Conservation (phyloP, 192 early-diverging fungal genomes). For the Linnemannia elongata region DNA sequence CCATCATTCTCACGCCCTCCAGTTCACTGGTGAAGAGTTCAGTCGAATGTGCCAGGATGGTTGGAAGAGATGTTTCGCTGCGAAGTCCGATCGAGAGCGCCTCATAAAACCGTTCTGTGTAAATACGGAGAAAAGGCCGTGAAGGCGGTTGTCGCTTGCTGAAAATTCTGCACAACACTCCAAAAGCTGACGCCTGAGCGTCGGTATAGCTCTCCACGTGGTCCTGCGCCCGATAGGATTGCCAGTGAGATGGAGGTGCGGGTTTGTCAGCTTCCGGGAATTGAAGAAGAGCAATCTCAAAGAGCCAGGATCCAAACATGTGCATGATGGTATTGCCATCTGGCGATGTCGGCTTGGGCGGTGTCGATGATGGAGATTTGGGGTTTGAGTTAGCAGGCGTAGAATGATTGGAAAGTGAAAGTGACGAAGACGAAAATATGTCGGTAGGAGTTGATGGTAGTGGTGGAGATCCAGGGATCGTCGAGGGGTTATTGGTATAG, state of each 20-base stretch:
- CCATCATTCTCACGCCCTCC: slow-evolving; percentile 78
- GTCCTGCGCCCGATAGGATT: slow-evolving; percentile 37
- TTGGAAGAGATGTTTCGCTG: slow-evolving; percentile 71
- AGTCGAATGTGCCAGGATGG: slow-evolving; percentile 74
- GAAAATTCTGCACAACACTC: slow-evolving; percentile 83
- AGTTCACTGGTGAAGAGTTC: slow-evolving; percentile 76
- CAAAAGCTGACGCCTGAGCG: slow-evolving; percentile 80
- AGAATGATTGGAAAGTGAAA: slow-evolving; percentile 29
- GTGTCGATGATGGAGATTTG: slow-evolving; percentile 7
- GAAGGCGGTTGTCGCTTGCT: slow-evolving; percentile 69
- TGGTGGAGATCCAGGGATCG: slow-evolving; percentile 34
- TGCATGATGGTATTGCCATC: slow-evolving; percentile 84
- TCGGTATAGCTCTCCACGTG: slow-evolving; percentile 49
- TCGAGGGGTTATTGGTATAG: slow-evolving; percentile 3
- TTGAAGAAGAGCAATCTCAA: slow-evolving; percentile 71
- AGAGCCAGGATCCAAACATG: slow-evolving; percentile 88
- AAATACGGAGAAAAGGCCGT: slow-evolving; percentile 70
- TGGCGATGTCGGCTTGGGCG: slow-evolving; percentile 51
- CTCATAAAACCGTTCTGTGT: slow-evolving; percentile 82
- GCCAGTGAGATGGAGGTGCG: slow-evolving; percentile 42
- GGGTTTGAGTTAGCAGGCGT: background rate
- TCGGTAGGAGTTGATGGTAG: slow-evolving; percentile 41
- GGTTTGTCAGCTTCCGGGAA: slow-evolving; percentile 20
- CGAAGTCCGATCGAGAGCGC: slow-evolving; percentile 72
- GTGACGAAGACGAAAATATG: slow-evolving; percentile 46